These are phyloP conservation scores for Aspergillus sp. DNA, from an alignment of 2,329 filamentous ascomycete genomes.

Conservation along the genomic window DNA sequence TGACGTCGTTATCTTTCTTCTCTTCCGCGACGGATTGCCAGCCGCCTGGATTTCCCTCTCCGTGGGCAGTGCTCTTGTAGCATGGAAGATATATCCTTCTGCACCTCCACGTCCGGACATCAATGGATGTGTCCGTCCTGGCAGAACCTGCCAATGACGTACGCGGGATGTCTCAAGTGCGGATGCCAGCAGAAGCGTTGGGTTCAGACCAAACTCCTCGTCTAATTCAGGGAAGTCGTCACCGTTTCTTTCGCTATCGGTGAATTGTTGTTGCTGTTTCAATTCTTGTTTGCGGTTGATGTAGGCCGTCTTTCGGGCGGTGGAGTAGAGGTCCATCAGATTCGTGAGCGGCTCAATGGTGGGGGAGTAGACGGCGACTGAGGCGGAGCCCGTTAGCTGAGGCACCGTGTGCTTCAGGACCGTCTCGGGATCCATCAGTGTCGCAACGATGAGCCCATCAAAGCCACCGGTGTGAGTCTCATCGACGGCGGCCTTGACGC, in stretches of 20 bases:
- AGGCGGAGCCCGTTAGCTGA: constrained; percentile 76
- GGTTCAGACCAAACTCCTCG: constrained; percentile 85
- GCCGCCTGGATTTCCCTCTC: constrained; percentile 78
- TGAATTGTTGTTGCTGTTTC: constrained; percentile 3
- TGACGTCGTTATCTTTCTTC: constrained; percentile 54
- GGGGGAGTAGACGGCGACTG: constrained; percentile 81
- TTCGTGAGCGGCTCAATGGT: constrained; percentile 74
- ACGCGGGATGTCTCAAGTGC: constrained; percentile 77
- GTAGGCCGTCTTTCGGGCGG: constrained; percentile 74
- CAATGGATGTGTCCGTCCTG: constrained; percentile 84
- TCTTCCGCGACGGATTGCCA: constrained; percentile 66
- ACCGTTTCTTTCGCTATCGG: constrained; percentile 27
- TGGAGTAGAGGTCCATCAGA: constrained; percentile 80
- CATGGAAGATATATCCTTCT: constrained; percentile 88
- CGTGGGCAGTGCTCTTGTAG: constrained; percentile 73
- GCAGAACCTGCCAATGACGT: constrained; percentile 84
- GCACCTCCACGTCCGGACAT: constrained; percentile 88
- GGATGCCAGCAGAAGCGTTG: constrained; percentile 75
- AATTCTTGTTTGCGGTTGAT: constrained; percentile 36
- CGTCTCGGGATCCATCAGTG: constrained; percentile 73
- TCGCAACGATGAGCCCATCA: constrained; percentile 78
- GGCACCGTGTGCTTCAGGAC: constrained; percentile 75
- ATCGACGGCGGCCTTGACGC: constrained; percentile 69
- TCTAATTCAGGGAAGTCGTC: constrained; percentile 23
- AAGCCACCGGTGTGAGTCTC: constrained; percentile 73